Percentiles rank a stretch among this genome's conserved stretches.
phyloP scores from a whole-genome alignment of 305 asterid species.

The Rubia tinctorum region DNA sequence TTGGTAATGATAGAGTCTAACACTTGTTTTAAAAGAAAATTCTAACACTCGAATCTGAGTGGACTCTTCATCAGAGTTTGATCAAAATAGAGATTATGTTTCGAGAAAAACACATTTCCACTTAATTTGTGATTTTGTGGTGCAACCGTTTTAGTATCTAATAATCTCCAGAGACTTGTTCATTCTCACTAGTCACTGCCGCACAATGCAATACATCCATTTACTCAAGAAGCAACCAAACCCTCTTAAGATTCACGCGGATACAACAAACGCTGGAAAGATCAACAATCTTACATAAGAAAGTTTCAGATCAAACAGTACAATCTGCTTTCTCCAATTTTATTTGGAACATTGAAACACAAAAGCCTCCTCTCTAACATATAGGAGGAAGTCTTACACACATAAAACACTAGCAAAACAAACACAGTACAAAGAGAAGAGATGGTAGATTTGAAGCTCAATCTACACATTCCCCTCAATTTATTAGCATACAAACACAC shows the following conservation, averaged over 20 bases:
- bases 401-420: not conserved
- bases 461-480: conserved; percentile 37
- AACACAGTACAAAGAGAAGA: conserved; percentile 10
- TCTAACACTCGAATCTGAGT: too few species aligned
- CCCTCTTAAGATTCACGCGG: not conserved
- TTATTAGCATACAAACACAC: conserved; percentile 26
- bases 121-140: too few species aligned
- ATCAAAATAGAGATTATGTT: not conserved
- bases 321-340: conserved; percentile 38
- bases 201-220: not conserved
- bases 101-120: not conserved
- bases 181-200: too few species aligned
- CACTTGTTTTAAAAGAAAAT: too few species aligned
- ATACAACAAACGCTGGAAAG: not conserved
- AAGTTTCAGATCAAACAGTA: conserved; percentile 16
- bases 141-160: too few species aligned
- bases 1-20: too few species aligned
- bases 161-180: too few species aligned
- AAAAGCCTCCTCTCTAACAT: conserved; percentile 10
- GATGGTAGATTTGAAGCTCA: conserved; percentile 18
- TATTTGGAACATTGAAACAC: conserved; percentile 16
- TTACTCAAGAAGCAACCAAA: not conserved
- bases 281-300: not conserved
- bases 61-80: too few species aligned
- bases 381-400: conserved; percentile 4